Conservation (phyloP, 495 filamentous ascomycete genomes). For the Penicillium cinerascens region DNA sequence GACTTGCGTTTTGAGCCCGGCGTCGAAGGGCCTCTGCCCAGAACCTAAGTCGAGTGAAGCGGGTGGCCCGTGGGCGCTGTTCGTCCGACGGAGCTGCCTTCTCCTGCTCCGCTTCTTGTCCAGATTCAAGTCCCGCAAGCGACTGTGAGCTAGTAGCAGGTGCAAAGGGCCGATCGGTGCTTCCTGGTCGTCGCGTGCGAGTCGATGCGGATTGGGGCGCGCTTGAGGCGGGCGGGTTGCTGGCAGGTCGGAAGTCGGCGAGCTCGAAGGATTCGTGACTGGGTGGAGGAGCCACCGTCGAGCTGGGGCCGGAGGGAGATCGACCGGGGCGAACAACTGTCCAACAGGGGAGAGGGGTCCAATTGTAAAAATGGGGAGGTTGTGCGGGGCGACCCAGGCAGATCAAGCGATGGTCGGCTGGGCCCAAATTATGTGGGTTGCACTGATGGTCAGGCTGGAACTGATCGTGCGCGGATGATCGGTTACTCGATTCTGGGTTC, state of each 20-base stretch:
- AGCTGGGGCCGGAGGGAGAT: slow-evolving; percentile 18
- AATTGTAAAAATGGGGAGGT: slow-evolving; percentile 10
- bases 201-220: slow-evolving; percentile 3
- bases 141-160: slow-evolving; percentile 14
- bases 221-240: slow-evolving; percentile 6
- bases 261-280: slow-evolving; percentile 35
- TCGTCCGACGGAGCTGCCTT: slow-evolving; percentile 9
- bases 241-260: slow-evolving; percentile 30
- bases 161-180: slow-evolving; percentile 1
- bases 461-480: slow-evolving; percentile 7
- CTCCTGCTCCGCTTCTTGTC: slow-evolving; percentile 9
- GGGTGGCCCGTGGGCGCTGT: slow-evolving; percentile 12
- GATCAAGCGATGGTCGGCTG: slow-evolving; percentile 23
- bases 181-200: slow-evolving; percentile 1
- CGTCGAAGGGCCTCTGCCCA: slow-evolving; percentile 41
- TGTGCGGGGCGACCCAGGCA: slow-evolving; percentile 16
- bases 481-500: background rate
- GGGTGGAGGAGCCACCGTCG: slow-evolving; percentile 28
- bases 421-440: slow-evolving; percentile 16
- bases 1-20: slow-evolving; percentile 20
- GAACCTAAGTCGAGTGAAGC: slow-evolving; percentile 29
- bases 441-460: slow-evolving; percentile 22
- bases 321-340: slow-evolving; percentile 16
- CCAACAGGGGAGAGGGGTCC: slow-evolving; percentile 8
- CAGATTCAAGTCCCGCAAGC: slow-evolving; percentile 8